These are phyloP conservation scores for Trametes maxima DNA, from an alignment of 768 basidiomycete species.

Conservation along the genomic window DNA sequence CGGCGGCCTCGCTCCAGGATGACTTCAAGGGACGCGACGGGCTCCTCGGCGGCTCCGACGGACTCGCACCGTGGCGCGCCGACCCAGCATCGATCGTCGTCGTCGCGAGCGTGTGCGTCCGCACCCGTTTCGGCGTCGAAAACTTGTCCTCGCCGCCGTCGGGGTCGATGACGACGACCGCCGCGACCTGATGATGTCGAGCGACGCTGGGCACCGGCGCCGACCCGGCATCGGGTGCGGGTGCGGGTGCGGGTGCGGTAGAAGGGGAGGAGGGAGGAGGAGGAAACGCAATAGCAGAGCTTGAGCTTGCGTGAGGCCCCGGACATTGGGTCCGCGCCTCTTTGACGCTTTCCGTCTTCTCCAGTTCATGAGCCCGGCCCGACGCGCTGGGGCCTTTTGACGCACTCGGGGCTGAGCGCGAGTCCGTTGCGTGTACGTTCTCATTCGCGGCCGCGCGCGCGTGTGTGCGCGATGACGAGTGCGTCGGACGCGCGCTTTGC, in stretches of 20 bases:
- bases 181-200: not conserved
- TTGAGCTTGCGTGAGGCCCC: conserved; percentile 2
- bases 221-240: not conserved
- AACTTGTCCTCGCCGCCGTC: conserved; percentile 18
- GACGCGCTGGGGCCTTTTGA: not conserved
- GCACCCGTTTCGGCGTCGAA: conserved; percentile 13
- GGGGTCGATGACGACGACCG: conserved; percentile 4
- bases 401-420: not conserved
- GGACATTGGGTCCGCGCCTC: not conserved
- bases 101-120: conserved; percentile 12
- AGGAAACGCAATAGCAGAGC: conserved; percentile 1
- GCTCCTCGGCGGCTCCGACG: not conserved
- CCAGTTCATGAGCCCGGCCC: conserved; percentile 1
- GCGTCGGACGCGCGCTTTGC: not conserved
- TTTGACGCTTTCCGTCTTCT: not conserved
- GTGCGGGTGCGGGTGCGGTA: not conserved
- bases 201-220: not conserved
- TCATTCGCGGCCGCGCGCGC: not conserved
- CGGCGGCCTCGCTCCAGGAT: no score
- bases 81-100: not conserved
- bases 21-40: not conserved
- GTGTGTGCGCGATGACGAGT: no score
- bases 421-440: not conserved
- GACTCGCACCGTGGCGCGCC: no score
- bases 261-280: not conserved